Conservation (phyloP, 2,329 filamentous ascomycete genomes). For the Dactylonectria estremocensis region DNA sequence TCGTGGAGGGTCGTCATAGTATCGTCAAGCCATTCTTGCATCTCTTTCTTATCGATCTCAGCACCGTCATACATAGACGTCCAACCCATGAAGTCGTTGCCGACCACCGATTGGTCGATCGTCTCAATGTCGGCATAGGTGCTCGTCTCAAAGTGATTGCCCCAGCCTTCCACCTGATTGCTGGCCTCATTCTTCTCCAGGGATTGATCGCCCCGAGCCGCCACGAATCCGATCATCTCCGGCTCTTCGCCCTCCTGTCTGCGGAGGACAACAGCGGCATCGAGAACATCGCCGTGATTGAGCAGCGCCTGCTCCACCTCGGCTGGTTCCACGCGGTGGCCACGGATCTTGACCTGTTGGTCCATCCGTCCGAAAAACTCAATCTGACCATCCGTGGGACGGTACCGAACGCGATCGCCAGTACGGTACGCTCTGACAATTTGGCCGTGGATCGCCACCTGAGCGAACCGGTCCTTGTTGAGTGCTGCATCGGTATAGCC, state of each 20-base stretch:
- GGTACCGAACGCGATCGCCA: slow-evolving; percentile 33
- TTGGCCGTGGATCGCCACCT: no score
- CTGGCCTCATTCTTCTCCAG: no score
- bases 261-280: background rate
- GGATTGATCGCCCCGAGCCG: background rate
- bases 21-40: slow-evolving; percentile 53
- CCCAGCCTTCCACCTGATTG: slow-evolving; percentile 23
- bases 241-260: background rate
- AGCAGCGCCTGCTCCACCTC: slow-evolving; percentile 35
- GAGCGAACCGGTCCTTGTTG: no score
- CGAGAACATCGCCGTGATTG: background rate
- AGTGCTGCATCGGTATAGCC: no score
- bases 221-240: background rate
- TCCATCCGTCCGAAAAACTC: slow-evolving; percentile 39
- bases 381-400: slow-evolving; percentile 31
- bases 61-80: slow-evolving; percentile 47
- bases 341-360: slow-evolving; percentile 40
- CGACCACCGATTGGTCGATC: slow-evolving; percentile 28
- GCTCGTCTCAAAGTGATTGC: slow-evolving; percentile 29
- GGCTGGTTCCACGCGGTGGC: slow-evolving; percentile 41
- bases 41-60: slow-evolving; percentile 45
- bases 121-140: slow-evolving; percentile 33
- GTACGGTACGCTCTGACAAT: slow-evolving; percentile 29
- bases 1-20: slow-evolving; percentile 42
- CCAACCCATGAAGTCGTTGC: slow-evolving; percentile 46